Conservation (phyloP, 2,329 filamentous ascomycete genomes). For the Trichophaea hybrida region DNA sequence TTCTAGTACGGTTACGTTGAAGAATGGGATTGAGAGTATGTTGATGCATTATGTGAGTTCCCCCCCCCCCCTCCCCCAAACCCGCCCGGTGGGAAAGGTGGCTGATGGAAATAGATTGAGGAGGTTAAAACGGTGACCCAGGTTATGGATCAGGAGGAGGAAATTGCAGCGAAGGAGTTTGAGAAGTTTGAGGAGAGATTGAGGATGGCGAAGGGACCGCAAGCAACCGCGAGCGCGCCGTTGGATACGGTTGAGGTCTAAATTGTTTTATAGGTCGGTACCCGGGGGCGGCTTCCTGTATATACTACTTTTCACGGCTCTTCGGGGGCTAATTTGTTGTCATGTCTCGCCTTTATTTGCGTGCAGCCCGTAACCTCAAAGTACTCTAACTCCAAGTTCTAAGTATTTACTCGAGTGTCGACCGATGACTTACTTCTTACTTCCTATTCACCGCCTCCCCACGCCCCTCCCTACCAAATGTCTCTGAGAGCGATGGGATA, state of each 20-base stretch:
- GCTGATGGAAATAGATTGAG: slow-evolving; percentile 52
- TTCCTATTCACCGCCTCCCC: too few species aligned
- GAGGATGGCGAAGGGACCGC: slow-evolving; percentile 38
- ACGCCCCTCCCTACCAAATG: too few species aligned
- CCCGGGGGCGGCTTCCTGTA: too few species aligned
- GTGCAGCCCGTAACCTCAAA: too few species aligned
- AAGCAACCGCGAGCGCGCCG: slow-evolving; percentile 3
- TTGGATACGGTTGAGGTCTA: slow-evolving; percentile 7
- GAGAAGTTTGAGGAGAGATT: slow-evolving; percentile 86
- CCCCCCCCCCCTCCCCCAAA: not conserved
- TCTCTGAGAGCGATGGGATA: too few species aligned
- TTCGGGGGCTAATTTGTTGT: too few species aligned
- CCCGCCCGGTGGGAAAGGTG: not conserved
- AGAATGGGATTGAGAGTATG: slow-evolving; percentile 98
- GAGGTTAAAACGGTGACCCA: slow-evolving; percentile 89
- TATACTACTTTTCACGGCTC: too few species aligned
- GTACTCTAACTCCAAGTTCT: too few species aligned
- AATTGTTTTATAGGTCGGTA: too few species aligned
- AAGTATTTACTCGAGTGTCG: too few species aligned
- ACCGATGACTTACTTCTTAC: too few species aligned
- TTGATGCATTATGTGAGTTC: slow-evolving; percentile 78
- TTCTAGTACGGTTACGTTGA: slow-evolving; percentile 88
- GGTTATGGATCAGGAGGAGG: slow-evolving; percentile 81
- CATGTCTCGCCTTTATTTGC: too few species aligned
- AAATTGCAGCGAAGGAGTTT: slow-evolving; percentile 74